phyloP scores from a whole-genome alignment of 257 asterid species.

The Cruciata laevipes region DNA sequence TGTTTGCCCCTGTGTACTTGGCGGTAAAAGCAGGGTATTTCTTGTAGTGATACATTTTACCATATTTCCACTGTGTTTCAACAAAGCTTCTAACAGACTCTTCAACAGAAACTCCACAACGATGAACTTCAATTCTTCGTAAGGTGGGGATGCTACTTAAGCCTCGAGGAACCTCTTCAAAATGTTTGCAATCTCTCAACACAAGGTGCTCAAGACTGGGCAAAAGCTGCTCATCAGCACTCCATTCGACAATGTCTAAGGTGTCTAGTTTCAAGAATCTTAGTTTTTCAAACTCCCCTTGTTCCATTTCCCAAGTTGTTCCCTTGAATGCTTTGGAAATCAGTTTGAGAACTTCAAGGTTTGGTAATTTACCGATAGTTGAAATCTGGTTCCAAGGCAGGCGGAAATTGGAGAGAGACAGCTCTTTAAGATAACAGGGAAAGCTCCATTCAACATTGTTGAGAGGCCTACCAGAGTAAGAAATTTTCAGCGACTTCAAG shows the following conservation, averaged over 20 bases:
- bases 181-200: neutral
- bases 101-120: neutral
- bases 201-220: neutral
- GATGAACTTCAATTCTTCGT: neutral
- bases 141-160: neutral
- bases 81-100: neutral
- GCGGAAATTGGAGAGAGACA: slow-evolving; percentile 5
- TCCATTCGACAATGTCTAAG: neutral
- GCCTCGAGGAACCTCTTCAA: neutral
- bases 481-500: neutral
- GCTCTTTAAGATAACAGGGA: neutral
- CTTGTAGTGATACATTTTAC: no score
- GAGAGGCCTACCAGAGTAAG: neutral
- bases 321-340: neutral
- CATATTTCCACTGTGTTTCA: neutral
- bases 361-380: neutral
- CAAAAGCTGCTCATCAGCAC: neutral
- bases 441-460: neutral
- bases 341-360: slow-evolving; percentile 8
- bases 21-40: no score
- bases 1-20: no score
- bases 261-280: neutral
- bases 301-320: slow-evolving; percentile 6
- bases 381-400: slow-evolving; percentile 7
- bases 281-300: neutral